phyloP scores from a whole-genome alignment of 2,329 filamentous ascomycete genomes.

The Microascus cirrosus region DNA sequence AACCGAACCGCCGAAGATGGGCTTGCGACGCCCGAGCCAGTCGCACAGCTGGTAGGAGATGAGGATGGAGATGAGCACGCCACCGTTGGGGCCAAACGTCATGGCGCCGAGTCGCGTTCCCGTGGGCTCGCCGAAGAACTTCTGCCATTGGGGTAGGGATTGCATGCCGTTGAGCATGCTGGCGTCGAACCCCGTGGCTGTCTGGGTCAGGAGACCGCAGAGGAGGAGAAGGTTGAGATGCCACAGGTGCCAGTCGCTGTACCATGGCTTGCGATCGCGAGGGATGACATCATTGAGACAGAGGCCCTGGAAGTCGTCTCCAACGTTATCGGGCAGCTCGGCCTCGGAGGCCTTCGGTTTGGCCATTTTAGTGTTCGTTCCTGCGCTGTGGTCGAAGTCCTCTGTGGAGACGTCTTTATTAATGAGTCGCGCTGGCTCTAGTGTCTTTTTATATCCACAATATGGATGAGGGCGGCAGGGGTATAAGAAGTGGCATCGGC shows the following conservation, averaged over 20 bases:
- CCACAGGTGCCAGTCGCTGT: background rate
- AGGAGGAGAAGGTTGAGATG: constrained; percentile 1
- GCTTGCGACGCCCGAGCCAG: constrained; percentile 25
- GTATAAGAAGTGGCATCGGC: background rate
- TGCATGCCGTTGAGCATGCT: constrained; percentile 33
- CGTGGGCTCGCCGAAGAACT: constrained; percentile 24
- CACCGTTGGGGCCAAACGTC: constrained; percentile 6
- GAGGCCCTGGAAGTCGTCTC: background rate
- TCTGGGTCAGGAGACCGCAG: background rate
- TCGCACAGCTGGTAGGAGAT: constrained; percentile 11
- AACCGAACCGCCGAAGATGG: constrained; percentile 22
- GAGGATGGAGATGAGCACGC: background rate
- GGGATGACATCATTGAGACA: background rate
- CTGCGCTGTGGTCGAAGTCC: background rate
- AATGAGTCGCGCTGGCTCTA: background rate
- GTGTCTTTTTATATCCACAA: background rate
- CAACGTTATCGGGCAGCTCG: background rate
- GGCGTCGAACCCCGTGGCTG: constrained; percentile 16
- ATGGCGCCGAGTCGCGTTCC: constrained; percentile 24
- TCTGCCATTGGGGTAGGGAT: constrained; percentile 25
- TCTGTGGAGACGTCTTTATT: background rate
- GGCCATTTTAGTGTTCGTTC: background rate
- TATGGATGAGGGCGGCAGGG: background rate
- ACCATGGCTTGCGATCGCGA: constrained; percentile 1
- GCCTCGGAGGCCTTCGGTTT: background rate